Conservation (phyloP, 73 alveolate genomes). For the Paramecium sexaurelia region DNA sequence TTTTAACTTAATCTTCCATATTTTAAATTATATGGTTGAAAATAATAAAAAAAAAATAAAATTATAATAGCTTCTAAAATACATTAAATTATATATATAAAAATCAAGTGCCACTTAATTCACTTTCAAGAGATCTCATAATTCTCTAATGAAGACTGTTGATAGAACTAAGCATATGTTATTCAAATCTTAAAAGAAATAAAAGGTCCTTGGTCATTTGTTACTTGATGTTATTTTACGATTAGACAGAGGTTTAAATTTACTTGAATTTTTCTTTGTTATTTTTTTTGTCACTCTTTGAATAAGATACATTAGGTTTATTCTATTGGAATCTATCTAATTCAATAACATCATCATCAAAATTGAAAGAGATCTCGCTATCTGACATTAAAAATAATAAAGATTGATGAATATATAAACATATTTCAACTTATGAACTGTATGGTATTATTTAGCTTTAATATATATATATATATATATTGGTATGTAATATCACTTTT, state of each 20-base stretch:
- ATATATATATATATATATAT: not conserved
- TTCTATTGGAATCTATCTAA: not conserved
- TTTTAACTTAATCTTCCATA: conserved; percentile 6
- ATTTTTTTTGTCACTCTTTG: not conserved
- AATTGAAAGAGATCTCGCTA: not conserved
- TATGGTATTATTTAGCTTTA: not conserved
- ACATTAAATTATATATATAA: too few relatives aligned
- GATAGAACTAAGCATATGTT: not conserved
- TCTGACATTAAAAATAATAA: not conserved
- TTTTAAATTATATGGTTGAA: not conserved
- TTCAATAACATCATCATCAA: conserved; percentile 2
- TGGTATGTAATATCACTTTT: not conserved
- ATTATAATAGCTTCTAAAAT: not conserved
- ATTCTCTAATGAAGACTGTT: not conserved
- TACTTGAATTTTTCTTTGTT: not conserved
- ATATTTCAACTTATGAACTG: not conserved
- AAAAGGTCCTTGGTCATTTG: not conserved
- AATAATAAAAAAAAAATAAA: not conserved
- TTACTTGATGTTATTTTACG: not conserved
- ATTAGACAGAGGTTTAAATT: not conserved
- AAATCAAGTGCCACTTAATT: not conserved
- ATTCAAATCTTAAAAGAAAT: not conserved
- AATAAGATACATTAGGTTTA: not conserved
- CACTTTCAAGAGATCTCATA: not conserved
- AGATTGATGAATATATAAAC: not conserved